Evolutionary conservation across 768 basidiomycete species (phyloP), one percentile per base, ranked within the genome.

Genomic region (Kwoniella bestiolae): DNA sequence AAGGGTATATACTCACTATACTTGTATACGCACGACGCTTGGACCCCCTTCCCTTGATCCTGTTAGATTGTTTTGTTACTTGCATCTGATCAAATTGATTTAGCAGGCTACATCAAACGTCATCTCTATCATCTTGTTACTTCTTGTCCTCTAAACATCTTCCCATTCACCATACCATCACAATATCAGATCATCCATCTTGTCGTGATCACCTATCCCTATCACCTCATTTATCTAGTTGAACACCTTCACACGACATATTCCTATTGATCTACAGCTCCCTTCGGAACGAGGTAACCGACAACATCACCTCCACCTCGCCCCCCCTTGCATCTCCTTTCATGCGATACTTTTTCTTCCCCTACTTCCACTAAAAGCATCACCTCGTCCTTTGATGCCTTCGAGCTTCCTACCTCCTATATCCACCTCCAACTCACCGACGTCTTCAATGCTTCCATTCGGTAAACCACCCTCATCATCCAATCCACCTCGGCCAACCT

Each of bases 361-460:
- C 18, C 51, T 21, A 18, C 29, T 31, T 38, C 31, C 12, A 12
- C 23, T 11, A 11, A n/a, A 9, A 29, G 18, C 26, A 21, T 25
- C 18, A 41, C 8, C 60, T 23, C 16, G 16, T 61, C 58, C 58
- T 61, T 61, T 61, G 29, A 61, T 59, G 57, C 57, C 57, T 3
- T 59, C 45, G 23, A 59, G 44, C 44, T 59, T 59, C 57, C 32
- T 59, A 59, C 57, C 57, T 14, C 26, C 32, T 38, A 29, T n/a
- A 47, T 38, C 47, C 8, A 25, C 32, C 26, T n/a, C 28, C 9
- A n/a, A n/a, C n/a, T 52, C 49, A 26, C n/a, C 47, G 26, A 23
- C 34, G n/a, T 35, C 60, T 8, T 35, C 60, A 5, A 63, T 63
- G 62, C 35, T 28, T 47, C 53, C 62, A 55, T 63, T 41, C 53